A percentile compares a stretch with the other conserved stretches of the same genome.
phyloP scores from a whole-genome alignment of 2,329 filamentous ascomycete genomes.

The Alternaria gaisen region DNA sequence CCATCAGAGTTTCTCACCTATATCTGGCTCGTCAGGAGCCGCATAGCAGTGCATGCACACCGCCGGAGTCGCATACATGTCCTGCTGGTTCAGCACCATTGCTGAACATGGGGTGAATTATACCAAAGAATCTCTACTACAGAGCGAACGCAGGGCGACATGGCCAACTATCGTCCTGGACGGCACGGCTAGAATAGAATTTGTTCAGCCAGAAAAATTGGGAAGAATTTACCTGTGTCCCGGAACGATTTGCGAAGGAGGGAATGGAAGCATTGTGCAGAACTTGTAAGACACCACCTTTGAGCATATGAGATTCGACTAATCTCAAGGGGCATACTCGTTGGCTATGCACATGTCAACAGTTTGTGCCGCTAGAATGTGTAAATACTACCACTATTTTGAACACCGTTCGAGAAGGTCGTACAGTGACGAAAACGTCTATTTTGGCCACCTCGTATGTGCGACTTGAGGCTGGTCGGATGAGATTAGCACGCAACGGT shows the following conservation, averaged over 20 bases:
- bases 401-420: constrained; percentile 12
- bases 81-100: background rate
- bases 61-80: background rate
- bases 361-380: background rate
- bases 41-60: background rate
- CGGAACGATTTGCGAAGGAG: background rate
- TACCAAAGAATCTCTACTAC: background rate
- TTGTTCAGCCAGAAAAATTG: background rate
- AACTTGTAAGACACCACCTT: background rate
- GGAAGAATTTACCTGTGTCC: background rate
- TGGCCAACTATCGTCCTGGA: background rate
- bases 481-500: constrained; percentile 2
- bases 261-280: background rate
- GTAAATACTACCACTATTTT: background rate
- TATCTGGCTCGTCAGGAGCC: background rate
- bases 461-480: constrained; percentile 6
- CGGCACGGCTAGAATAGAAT: background rate
- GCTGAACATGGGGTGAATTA: background rate
- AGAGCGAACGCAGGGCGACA: background rate
- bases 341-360: background rate
- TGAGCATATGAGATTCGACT: background rate
- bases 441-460: constrained; percentile 3
- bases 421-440: constrained; percentile 12
- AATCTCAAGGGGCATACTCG: background rate
- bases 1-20: background rate